A percentile compares a stretch with the other conserved stretches of the same genome.
These are phyloP conservation scores for Pseudocercospora pini-densiflorae DNA, from an alignment of 2,329 filamentous ascomycete genomes.

Conservation along the genomic window DNA sequence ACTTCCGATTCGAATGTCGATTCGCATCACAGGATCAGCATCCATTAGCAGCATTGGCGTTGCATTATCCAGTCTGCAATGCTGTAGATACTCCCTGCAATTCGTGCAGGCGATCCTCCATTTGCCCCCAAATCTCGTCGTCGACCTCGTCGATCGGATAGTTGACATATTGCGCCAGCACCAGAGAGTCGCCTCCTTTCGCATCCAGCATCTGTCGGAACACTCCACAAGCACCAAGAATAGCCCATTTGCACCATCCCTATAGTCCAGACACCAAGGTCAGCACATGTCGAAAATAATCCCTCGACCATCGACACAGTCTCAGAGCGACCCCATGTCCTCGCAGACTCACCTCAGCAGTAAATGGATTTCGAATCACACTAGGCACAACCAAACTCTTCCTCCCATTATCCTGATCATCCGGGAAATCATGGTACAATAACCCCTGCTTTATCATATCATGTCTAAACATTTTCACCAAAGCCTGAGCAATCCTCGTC, in stretches of 20 bases:
- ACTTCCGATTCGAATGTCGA: neutral
- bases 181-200: neutral
- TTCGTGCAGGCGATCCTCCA: neutral
- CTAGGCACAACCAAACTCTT: neutral
- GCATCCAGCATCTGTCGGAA: neutral
- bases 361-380: neutral
- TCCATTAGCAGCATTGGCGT: neutral
- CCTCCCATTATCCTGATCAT: neutral
- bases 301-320: no score
- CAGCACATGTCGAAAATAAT: neutral
- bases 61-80: neutral
- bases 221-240: neutral
- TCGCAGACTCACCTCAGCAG: neutral
- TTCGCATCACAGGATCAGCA: no score
- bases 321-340: no score
- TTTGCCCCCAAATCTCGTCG: neutral
- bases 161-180: neutral
- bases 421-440: neutral
- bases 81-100: neutral
- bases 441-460: neutral
- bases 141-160: neutral
- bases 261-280: neutral
- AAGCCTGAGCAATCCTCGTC: neutral
- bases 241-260: neutral
- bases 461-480: neutral